Conservation (phyloP, 352 stramenopile species). For the Phytophthora litchii region DNA sequence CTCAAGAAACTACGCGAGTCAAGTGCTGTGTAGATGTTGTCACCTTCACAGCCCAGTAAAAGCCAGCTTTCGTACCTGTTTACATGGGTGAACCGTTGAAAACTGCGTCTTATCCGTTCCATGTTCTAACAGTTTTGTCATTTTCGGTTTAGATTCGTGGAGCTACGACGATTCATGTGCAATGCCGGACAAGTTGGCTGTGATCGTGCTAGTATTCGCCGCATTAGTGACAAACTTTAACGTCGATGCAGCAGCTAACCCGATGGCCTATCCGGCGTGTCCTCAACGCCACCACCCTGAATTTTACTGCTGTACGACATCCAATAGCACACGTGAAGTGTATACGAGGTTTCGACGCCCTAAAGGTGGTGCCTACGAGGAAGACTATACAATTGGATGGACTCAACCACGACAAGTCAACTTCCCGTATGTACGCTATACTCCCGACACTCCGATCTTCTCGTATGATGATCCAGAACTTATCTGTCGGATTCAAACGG, state of each 20-base stretch:
- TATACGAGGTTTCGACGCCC: conserved; percentile 44
- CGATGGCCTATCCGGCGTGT: conserved; percentile 35
- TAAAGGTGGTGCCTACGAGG: conserved; percentile 32
- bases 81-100: neutral
- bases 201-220: neutral
- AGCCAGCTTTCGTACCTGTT: neutral
- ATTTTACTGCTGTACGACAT: conserved; percentile 45
- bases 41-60: too few relatives aligned
- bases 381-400: conserved; percentile 35
- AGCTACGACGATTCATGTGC: neutral
- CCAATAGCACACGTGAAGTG: conserved; percentile 27
- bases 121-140: conserved; percentile 1
- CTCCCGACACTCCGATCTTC: conserved; percentile 38
- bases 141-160: conserved; percentile 6
- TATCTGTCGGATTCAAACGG: conserved; percentile 30
- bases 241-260: conserved; percentile 7
- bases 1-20: conserved; percentile 47
- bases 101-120: neutral
- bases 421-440: conserved; percentile 38
- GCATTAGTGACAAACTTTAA: neutral
- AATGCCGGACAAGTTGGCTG: conserved; percentile 4
- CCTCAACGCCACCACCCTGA: conserved; percentile 38
- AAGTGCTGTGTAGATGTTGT: too few relatives aligned
- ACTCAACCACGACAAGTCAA: conserved; percentile 34
- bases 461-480: conserved; percentile 31